A percentile compares a stretch with the other conserved stretches of the same genome.
These are phyloP conservation scores for Breviolum minutum DNA, from an alignment of 73 alveolate species.

Conservation along the genomic window DNA sequence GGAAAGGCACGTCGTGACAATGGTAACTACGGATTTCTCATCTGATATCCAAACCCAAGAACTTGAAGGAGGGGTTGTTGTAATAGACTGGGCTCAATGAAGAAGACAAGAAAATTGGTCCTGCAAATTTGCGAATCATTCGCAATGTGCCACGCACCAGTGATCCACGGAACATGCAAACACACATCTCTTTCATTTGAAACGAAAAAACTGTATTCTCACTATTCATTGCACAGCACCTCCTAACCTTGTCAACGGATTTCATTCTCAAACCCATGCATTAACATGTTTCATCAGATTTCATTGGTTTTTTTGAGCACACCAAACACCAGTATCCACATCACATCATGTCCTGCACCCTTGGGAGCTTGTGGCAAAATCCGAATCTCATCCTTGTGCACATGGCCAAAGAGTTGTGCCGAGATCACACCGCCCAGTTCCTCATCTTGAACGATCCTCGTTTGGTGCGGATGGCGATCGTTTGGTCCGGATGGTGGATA, in stretches of 20 bases:
- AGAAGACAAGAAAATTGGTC: slow-evolving; percentile 4
- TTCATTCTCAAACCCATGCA: too few relatives aligned
- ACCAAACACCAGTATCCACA: too few relatives aligned
- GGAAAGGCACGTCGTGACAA: neutral
- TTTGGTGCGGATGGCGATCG: neutral
- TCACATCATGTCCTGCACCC: neutral
- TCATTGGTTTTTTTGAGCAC: too few relatives aligned
- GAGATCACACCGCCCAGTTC: slow-evolving; percentile 23
- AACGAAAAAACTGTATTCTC: too few relatives aligned
- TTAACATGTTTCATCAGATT: too few relatives aligned
- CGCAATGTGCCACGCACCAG: too few relatives aligned
- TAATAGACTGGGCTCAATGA: slow-evolving; percentile 48
- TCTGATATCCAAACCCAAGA: neutral
- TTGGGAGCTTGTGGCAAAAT: slow-evolving; percentile 64
- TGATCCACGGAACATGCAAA: too few relatives aligned
- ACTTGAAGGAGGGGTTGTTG: slow-evolving; percentile 79
- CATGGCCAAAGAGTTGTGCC: slow-evolving; percentile 83
- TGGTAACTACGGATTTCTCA: neutral
- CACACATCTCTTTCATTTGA: too few relatives aligned
- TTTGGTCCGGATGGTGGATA: neutral
- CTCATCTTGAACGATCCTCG: slow-evolving; percentile 17
- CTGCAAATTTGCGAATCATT: neutral
- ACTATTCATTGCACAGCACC: too few relatives aligned
- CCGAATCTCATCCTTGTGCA: slow-evolving; percentile 85
- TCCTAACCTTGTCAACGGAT: too few relatives aligned